phyloP scores from a whole-genome alignment of 371 early-diverging fungal genomes.

The Homolaphlyctis polyrhiza region DNA sequence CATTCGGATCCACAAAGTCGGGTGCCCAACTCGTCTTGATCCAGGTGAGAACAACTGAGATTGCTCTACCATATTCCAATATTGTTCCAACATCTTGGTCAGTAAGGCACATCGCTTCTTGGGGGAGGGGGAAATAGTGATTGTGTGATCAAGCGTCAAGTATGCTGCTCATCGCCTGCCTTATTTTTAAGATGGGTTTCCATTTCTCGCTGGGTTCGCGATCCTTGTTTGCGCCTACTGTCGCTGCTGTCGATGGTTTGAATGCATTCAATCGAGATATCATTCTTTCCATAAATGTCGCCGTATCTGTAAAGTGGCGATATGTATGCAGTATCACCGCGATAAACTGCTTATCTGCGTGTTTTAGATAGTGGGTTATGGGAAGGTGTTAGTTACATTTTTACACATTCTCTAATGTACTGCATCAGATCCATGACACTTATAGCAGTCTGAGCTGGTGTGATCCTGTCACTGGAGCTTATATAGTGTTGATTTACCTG shows the following conservation, averaged over 20 bases:
- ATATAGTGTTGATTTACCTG: too few relatives aligned
- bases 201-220: not conserved
- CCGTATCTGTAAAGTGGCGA: conserved; percentile 10
- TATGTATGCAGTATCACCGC: conserved; percentile 10
- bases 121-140: not conserved
- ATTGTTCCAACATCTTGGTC: not conserved
- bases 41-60: conserved; percentile 7
- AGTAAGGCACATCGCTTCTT: too few relatives aligned
- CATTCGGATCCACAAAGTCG: conserved; percentile 7
- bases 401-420: too few relatives aligned
- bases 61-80: conserved; percentile 3
- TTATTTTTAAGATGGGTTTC: not conserved
- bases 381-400: too few relatives aligned
- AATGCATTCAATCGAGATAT: conserved; percentile 4
- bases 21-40: conserved; percentile 2
- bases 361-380: not conserved
- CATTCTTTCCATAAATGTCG: conserved; percentile 6
- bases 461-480: too few relatives aligned
- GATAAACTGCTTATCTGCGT: conserved; percentile 14
- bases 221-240: not conserved
- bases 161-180: not conserved
- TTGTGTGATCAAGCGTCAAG: not conserved
- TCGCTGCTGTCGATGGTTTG: not conserved
- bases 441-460: too few relatives aligned
- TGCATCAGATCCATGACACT: too few relatives aligned